These are phyloP conservation scores for Cyathus striatus DNA, from an alignment of 768 basidiomycete species.

Conservation along the genomic window DNA sequence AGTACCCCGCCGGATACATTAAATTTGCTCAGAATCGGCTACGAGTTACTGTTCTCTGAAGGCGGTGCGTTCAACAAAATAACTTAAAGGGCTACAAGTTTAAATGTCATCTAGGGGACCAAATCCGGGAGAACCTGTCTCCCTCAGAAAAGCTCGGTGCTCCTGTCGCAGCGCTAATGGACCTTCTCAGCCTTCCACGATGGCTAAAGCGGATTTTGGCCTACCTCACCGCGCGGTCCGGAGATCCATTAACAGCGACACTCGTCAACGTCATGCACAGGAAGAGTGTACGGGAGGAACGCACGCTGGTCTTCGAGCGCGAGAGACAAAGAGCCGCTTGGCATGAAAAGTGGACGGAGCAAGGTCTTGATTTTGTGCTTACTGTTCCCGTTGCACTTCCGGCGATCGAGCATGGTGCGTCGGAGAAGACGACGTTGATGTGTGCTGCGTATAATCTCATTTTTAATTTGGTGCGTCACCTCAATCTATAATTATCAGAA, in stretches of 20 bases:
- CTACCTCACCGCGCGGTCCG: conserved; percentile 31
- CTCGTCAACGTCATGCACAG: conserved; percentile 33
- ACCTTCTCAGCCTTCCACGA: conserved; percentile 21
- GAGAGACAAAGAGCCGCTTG: conserved; percentile 39
- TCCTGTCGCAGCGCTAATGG: conserved; percentile 14
- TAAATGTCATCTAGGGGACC: conserved; percentile 31
- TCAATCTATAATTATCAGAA: conserved; percentile 11
- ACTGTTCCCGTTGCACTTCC: conserved; percentile 61
- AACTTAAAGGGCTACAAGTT: too few species aligned
- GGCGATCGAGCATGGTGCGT: conserved; percentile 48
- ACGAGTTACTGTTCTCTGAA: conserved; percentile 53
- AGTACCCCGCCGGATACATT: conserved; percentile 41
- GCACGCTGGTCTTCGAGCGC: conserved; percentile 38
- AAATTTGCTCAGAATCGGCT: conserved; percentile 46
- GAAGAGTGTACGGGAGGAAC: conserved; percentile 49
- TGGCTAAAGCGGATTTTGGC: conserved; percentile 29
- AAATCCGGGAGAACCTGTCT: conserved; percentile 28
- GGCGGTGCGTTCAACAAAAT: conserved; percentile 32
- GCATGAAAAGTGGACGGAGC: conserved; percentile 40
- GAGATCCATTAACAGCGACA: conserved; percentile 30
- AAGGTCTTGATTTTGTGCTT: conserved; percentile 57
- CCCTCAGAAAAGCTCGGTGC: conserved; percentile 25
- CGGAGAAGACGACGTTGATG: conserved; percentile 47
- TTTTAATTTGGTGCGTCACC: conserved; percentile 55
- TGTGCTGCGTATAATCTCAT: conserved; percentile 61